Evolutionary conservation across 192 early-diverging fungal species (phyloP), one percentile per base, ranked within the genome.

Genomic region (Podila minutissima): DNA sequence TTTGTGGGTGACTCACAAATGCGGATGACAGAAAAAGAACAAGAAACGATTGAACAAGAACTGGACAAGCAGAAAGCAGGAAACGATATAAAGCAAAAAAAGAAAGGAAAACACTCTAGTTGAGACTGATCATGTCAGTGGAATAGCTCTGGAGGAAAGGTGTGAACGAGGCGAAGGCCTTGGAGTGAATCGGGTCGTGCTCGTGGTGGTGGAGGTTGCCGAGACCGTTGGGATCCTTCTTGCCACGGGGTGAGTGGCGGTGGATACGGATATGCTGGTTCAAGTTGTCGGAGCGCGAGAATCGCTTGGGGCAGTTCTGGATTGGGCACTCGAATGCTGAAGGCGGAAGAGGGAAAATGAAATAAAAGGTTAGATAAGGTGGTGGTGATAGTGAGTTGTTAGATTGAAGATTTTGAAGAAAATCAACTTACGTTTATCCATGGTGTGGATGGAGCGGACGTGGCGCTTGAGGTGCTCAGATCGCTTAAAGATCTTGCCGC

Each of bases 391-490:
- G 13, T 17, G 35, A 8, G 10, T 46, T 46, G 41, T 17, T 22
- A 2, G 19, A 46, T 31, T 3, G 4, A 37, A 26, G 17, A 37
- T 33, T 9, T 22, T 22, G 59, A 32, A 64, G 32, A 12, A 17
- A 64, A 32, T 31, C 26, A 63, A 9, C 53, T 55, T 55, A 55
- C 53, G 89, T 72, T 88, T 86, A 55, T 90, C 89, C 5, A 85
- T 75, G 0, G 89, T 90, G 51, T 90, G 89, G 53, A 90, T 90
- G 32, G 87, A 88, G 37, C 89, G 83, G 50, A 87, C 83, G 38
- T 90, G 89, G 58, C 89, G 73, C 69, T 90, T 90, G 19, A 90
- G 62, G 50, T 90, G 89, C 53, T 90, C 89, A 24, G 89, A 90
- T 13, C 89, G 51, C 70, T 90, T 90, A 55, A 90, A 90, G 41